Percentiles rank a stretch among this genome's conserved stretches.
Conservation (phyloP, 495 filamentous ascomycete species). For the Penicillium mononematosum region DNA sequence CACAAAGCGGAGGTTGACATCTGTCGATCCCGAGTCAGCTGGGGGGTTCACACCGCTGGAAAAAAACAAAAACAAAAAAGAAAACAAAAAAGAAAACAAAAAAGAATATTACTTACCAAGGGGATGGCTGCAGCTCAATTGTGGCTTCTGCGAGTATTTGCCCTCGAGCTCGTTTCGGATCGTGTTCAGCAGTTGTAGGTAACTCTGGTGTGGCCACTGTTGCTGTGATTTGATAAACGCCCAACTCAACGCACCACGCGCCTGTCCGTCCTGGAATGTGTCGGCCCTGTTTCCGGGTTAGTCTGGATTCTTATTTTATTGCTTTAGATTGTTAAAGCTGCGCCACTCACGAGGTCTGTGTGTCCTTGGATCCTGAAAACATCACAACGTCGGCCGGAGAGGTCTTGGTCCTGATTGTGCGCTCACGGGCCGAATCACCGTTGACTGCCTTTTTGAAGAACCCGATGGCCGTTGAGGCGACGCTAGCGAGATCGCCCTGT, state of each 20-base stretch:
- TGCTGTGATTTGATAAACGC: constrained; percentile 90
- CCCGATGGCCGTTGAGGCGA: constrained; percentile 75
- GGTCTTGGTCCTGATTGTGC: constrained; percentile 81
- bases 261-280: constrained; percentile 64
- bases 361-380: constrained; percentile 96
- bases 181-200: constrained; percentile 88
- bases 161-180: constrained; percentile 88
- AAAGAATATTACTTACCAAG: constrained; percentile 62
- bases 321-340: not conserved
- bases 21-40: constrained; percentile 29
- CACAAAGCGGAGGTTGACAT: constrained; percentile 44
- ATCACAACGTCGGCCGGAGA: constrained; percentile 95
- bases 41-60: not conserved
- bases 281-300: constrained; percentile 32
- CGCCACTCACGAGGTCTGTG: constrained; percentile 65
- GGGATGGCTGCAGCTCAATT: constrained; percentile 95
- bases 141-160: constrained; percentile 94
- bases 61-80: not conserved
- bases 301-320: not conserved
- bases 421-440: constrained; percentile 74
- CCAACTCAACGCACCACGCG: constrained; percentile 95
- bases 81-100: too few species aligned
- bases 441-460: constrained; percentile 90
- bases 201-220: constrained; percentile 95
- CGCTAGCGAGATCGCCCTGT: constrained; percentile 78